Evolutionary conservation across 177 flowering plant genomes (phyloP), one percentile per base, ranked within the genome.

Genomic region (Vitis hybrid): DNA sequence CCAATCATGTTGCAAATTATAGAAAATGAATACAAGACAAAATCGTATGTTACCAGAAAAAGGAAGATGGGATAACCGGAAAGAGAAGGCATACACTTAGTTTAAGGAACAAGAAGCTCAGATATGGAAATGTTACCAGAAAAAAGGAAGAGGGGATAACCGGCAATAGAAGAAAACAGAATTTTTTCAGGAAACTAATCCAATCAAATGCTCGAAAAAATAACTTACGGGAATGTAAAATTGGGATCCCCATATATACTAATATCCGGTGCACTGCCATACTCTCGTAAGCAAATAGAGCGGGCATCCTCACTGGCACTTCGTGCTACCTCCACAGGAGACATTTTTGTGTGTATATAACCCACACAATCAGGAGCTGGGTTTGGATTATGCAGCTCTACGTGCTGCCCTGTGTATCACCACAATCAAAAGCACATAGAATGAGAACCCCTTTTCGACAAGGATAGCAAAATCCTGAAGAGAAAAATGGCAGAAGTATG

Each of bases 261-360:
- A 75, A 94, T 78, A 39, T 89, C 86, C 65, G 98, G 98, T 31
- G 98, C 93, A 78, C 89, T 82, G 21, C 98, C 98, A 77, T 89
- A 94, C 77, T 94, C 94, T 14, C 91, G 74, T 52, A 84, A 67
- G 68, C 98, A 94, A 52, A 94, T 77, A 59, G 79, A 50, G 39
- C 97, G 95, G 21, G 98, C 97, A 82, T 94, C 97, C 72, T 94
- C 97, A 78, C 93, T 83, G 21, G 98, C 98, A 82, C 16, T 78
- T 53, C 77, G 69, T 26, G 97, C 97, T 29, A 92, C 90, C 75
- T 82, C 86, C 72, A 90, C 69, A 0, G 97, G 98, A 63, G 98
- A 94, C 97, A 89, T 90, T 77, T 86, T 87, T 56, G 92, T 89
- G 60, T 92, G 87, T 75, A 94, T 92, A 60, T 86, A 90, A 50